Evolutionary conservation across 148 eudicot genomes (phyloP), one percentile per base, ranked within the genome.

Genomic region (Nepenthes gracilis): DNA sequence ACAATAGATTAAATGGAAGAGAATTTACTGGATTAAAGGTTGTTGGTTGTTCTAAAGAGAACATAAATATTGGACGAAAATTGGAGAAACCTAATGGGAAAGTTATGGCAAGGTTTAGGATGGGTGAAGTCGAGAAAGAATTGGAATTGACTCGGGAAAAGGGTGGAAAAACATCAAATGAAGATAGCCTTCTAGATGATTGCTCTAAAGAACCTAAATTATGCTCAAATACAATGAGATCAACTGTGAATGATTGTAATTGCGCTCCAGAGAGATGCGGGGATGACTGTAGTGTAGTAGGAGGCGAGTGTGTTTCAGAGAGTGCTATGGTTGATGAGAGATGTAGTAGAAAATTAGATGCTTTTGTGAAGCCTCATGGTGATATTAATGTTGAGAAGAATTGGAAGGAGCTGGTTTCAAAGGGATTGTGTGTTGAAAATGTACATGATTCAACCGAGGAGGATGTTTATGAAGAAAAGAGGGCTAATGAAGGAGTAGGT

Each of bases 391-490:
- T 11, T 36, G 72, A 67, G 51, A 69, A 47, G 33, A 59, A 36
- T 47, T 74, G 38, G 5, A 2, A 48, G 2, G 74, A 66, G 47
- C 37, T 12, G 45, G 53, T 52, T 55, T 60, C 38, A 5, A 73
- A 66, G 52, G 83, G 63, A 47, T 49, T 54, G n/a, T 55, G 63
- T 53, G 55, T 66, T 59, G 77, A 61, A 64, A 6, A 14, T 36
- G 51, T 35, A 33, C 69, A 14, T 55, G 63, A 48, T 67, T 61
- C 47, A 54, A 72, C 72, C 62, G 64, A 36, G 58, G 23, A 34
- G 9, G 60, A 35, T 55, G 50, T 35, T 43, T 51, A 53, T 10
- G 78, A 70, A 54, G 85, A 70, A 61, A 82, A 73, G 71, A 61
- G 61, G 4, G 67, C 35, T 12, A 66, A 9, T 35, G 85, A 57